Conservation (phyloP, 192 early-diverging fungal species). For the Coemansia sp. region DNA sequence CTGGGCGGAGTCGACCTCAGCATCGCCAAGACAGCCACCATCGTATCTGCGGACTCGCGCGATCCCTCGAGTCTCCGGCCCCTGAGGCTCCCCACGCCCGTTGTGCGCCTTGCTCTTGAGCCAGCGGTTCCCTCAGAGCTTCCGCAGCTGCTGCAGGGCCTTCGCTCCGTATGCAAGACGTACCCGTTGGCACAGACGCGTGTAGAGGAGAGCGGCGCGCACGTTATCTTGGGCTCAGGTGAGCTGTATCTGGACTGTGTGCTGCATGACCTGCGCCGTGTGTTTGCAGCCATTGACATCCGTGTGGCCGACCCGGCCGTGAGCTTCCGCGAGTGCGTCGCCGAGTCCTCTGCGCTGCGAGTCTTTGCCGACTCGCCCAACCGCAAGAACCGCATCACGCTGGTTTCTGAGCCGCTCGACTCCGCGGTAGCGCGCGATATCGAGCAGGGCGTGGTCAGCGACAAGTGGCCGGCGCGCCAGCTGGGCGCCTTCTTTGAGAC, state of each 20-base stretch:
- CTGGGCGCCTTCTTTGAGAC: slow-evolving; percentile 78
- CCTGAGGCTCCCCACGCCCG: slow-evolving; percentile 76
- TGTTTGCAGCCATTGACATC: slow-evolving; percentile 96
- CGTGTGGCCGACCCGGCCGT: slow-evolving; percentile 99
- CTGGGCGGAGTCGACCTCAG: slow-evolving; percentile 88
- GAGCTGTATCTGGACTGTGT: slow-evolving; percentile 97
- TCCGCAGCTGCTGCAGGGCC: slow-evolving; percentile 95
- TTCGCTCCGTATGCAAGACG: slow-evolving; percentile 93
- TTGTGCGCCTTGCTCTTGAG: slow-evolving; percentile 94
- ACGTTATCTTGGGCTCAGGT: slow-evolving; percentile 90
- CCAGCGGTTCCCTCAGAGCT: slow-evolving; percentile 97
- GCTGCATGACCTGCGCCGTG: slow-evolving; percentile 86
- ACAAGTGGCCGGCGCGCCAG: slow-evolving; percentile 70
- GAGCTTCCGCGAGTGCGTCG: slow-evolving; percentile 91
- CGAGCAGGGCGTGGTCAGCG: slow-evolving; percentile 66
- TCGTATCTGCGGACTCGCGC: slow-evolving; percentile 58
- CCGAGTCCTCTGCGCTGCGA: slow-evolving; percentile 89
- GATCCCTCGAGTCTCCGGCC: slow-evolving; percentile 80
- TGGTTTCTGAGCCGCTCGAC: slow-evolving; percentile 94
- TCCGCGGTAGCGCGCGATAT: slow-evolving; percentile 91
- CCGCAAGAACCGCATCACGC: slow-evolving; percentile 95
- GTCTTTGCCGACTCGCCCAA: slow-evolving; percentile 99
- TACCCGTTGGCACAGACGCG: slow-evolving; percentile 87
- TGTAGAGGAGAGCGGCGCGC: slow-evolving; percentile 98
- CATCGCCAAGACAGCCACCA: slow-evolving; percentile 94